Evolutionary conservation across 345 rosid species (phyloP), one percentile per base, ranked within the genome.

Genomic region (Acer yangbiense): DNA sequence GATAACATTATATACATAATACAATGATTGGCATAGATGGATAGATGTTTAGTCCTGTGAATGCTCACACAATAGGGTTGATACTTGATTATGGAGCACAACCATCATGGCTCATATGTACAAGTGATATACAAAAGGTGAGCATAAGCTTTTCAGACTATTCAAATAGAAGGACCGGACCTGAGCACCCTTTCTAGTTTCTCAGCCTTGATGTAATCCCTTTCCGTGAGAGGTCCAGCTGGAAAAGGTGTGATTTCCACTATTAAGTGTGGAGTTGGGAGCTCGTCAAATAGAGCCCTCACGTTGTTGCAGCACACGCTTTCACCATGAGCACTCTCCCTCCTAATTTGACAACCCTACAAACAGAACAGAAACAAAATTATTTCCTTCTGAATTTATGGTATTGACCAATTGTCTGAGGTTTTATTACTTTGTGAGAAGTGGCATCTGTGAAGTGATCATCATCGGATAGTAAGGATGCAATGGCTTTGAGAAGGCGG

Each of bases 241-340:
- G 99, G 96, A 79, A 95, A 93, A 52, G 99, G 79, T 10, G 96
- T 93, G 82, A 93, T 92, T 82, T 95, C 98, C 65, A 95, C 88
- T 10, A 87, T 75, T 72, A 95, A 65, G 74, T 95, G 99, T 50
- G 98, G 99, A 4, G 99, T 92, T 0, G 98, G 99, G 66, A 95
- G 92, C 83, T 95, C 99, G 74, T 95, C 99, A 75, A 95, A 95
- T 55, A 95, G 66, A 80, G 99, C 98, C 82, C 99, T 90, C 54
- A 95, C 98, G 14, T 95, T 95, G 86, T 95, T 91, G 92, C 97
- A 95, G 87, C 99, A 95, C 3, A 95, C 98, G 43, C 96, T 93
- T 82, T 93, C 94, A 6, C 99, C 97, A 21, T 95, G 99, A 25
- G 99, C 99, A 78, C 89, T 93, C 88, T 92, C 96, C 82, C 98